Evolutionary conservation across 441 rosid genomes (phyloP).

Genomic region (Adansonia gregorii): DNA sequence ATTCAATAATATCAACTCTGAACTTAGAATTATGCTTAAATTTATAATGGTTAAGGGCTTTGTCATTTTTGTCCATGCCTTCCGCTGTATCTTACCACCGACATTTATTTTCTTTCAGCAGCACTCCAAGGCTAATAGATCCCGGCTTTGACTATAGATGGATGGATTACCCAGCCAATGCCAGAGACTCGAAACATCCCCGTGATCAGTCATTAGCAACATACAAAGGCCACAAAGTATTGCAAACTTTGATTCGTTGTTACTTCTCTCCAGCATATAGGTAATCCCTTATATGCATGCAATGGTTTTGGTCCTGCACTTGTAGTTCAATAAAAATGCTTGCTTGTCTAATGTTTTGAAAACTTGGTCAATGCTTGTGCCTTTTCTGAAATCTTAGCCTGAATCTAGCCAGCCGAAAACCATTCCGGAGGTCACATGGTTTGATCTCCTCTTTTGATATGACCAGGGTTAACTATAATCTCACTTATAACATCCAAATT

Average conservation of each 20-base stretch:
- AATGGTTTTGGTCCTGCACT: not conserved
- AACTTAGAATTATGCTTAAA: not conserved
- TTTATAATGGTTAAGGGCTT: not conserved
- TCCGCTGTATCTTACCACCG: not conserved
- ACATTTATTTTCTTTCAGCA: conserved; percentile 33
- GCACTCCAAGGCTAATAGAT: conserved; percentile 39
- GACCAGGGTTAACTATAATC: not conserved
- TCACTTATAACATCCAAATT: not conserved
- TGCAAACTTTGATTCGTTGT: conserved; percentile 67
- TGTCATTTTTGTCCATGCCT: not conserved
- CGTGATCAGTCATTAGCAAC: conserved; percentile 61
- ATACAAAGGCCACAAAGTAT: conserved; percentile 61
- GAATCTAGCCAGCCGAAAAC: not conserved
- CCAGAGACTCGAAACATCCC: conserved; percentile 52
- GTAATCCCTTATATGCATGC: conserved; percentile 35
- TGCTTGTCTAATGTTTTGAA: conserved; percentile 18
- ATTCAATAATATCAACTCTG: not conserved
- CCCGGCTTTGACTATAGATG: conserved; percentile 60
- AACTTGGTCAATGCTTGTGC: not conserved
- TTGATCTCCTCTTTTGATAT: not conserved
- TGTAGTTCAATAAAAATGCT: not conserved
- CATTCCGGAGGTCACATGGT: not conserved
- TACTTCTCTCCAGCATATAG: conserved; percentile 71
- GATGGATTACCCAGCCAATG: conserved; percentile 59
- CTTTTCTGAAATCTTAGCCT: conserved; percentile 7